phyloP scores from a whole-genome alignment of 352 stramenopile species.

The Phytophthora pseudosyringae region DNA sequence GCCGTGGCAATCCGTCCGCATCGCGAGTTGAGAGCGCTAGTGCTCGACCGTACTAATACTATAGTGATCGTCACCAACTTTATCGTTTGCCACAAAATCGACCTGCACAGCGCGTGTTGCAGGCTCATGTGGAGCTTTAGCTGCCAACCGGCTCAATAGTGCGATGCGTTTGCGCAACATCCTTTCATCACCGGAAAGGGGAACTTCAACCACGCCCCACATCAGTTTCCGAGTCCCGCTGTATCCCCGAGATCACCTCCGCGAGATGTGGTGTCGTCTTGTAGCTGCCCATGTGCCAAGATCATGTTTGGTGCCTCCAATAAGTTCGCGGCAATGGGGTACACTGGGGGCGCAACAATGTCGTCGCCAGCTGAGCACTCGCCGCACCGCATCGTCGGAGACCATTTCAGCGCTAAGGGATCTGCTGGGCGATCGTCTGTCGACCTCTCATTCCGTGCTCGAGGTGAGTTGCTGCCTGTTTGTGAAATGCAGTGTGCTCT shows the following conservation, averaged over 20 bases:
- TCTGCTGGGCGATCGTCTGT: conserved; percentile 66
- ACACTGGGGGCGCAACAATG: background rate
- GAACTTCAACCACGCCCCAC: conserved; percentile 24
- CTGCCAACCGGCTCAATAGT: background rate
- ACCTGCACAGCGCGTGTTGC: too few relatives aligned
- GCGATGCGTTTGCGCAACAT: conserved; percentile 18
- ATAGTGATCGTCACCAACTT: conserved; percentile 21
- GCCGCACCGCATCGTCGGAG: conserved; percentile 35
- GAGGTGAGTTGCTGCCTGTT: conserved; percentile 26
- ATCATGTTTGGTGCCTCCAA: background rate
- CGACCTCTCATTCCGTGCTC: conserved; percentile 55
- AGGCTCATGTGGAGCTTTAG: background rate
- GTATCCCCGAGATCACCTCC: background rate
- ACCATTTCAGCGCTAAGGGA: conserved; percentile 57
- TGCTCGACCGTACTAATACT: conserved; percentile 18
- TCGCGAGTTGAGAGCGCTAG: conserved; percentile 16
- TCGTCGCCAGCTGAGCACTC: conserved; percentile 28
- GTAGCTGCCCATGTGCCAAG: background rate
- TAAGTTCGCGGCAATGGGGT: background rate
- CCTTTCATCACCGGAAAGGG: conserved; percentile 7
- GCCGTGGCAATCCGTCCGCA: background rate
- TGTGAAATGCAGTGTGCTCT: background rate
- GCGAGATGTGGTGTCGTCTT: conserved; percentile 25
- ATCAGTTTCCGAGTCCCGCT: conserved; percentile 10
- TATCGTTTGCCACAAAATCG: background rate